phyloP scores from a whole-genome alignment of 371 early-diverging fungal species.

The Mortierella sp. region DNA sequence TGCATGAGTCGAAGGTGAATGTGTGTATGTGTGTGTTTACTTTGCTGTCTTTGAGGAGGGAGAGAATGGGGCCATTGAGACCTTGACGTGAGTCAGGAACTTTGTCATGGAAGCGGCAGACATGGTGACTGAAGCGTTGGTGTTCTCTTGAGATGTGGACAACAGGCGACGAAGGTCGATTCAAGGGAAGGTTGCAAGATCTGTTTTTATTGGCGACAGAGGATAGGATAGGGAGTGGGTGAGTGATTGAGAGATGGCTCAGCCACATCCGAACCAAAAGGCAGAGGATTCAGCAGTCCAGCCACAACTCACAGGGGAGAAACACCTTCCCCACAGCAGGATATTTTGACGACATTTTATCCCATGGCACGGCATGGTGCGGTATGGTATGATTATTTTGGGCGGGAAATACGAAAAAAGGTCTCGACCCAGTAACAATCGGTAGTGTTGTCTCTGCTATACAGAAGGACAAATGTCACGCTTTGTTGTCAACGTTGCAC shows the following conservation, averaged over 20 bases:
- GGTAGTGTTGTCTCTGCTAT: too few species aligned
- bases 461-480: too few species aligned
- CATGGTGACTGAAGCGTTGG: slow-evolving; percentile 12
- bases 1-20: neutral
- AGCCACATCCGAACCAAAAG: slow-evolving; percentile 6
- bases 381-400: too few species aligned
- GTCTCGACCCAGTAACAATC: neutral
- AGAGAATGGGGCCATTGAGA: slow-evolving; percentile 54
- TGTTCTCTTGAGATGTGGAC: neutral
- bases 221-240: neutral
- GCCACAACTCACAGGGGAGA: too few species aligned
- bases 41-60: slow-evolving; percentile 54
- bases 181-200: neutral
- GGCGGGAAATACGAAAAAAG: neutral
- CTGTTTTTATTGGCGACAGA: neutral
- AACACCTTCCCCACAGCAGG: too few species aligned
- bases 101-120: slow-evolving; percentile 49
- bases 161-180: neutral
- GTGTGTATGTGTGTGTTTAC: slow-evolving; percentile 14
- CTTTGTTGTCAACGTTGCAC: too few species aligned
- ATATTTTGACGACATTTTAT: too few species aligned
- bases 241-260: neutral
- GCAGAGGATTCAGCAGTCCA: neutral
- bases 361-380: too few species aligned
- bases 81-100: slow-evolving; percentile 55